A percentile compares a stretch with the other conserved stretches of the same genome.
Evolutionary conservation across 257 asterid species (phyloP).

Genomic region (Solanum virginianum): DNA sequence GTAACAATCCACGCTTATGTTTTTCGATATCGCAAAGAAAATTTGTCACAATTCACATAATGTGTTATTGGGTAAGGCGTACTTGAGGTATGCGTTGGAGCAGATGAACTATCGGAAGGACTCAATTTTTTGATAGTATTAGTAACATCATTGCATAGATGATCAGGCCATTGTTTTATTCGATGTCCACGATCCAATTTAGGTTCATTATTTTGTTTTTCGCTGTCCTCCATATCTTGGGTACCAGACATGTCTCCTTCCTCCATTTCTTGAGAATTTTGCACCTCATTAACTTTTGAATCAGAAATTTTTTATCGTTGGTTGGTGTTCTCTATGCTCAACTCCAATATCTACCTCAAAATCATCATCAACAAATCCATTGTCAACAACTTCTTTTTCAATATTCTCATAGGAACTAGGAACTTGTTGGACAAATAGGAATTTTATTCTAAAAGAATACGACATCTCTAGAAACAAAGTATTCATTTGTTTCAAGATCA

Average conservation of each 20-base stretch:
- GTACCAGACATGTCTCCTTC: not conserved
- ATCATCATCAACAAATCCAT: not conserved
- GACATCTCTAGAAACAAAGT: not conserved
- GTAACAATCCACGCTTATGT: too few species aligned
- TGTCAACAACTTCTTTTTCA: not conserved
- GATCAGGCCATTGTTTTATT: not conserved
- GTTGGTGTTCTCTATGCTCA: not conserved
- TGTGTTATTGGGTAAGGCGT: too few species aligned
- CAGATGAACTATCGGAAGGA: not conserved
- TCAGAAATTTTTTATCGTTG: not conserved
- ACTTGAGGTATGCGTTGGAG: not conserved
- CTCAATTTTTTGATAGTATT: not conserved
- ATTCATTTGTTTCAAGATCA: not conserved
- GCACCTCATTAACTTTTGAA: not conserved
- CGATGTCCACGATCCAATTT: not conserved
- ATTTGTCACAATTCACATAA: too few species aligned
- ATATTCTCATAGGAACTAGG: not conserved
- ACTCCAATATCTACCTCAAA: not conserved
- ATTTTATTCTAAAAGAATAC: not conserved
- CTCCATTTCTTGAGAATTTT: too few species aligned
- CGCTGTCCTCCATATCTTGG: not conserved
- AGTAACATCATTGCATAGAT: not conserved
- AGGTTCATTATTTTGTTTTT: not conserved
- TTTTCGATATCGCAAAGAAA: too few species aligned
- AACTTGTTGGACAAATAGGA: not conserved